Evolutionary conservation across 2,329 filamentous ascomycete genomes (phyloP), one percentile per base, ranked within the genome.

Genomic region (Geosmithia flava): DNA sequence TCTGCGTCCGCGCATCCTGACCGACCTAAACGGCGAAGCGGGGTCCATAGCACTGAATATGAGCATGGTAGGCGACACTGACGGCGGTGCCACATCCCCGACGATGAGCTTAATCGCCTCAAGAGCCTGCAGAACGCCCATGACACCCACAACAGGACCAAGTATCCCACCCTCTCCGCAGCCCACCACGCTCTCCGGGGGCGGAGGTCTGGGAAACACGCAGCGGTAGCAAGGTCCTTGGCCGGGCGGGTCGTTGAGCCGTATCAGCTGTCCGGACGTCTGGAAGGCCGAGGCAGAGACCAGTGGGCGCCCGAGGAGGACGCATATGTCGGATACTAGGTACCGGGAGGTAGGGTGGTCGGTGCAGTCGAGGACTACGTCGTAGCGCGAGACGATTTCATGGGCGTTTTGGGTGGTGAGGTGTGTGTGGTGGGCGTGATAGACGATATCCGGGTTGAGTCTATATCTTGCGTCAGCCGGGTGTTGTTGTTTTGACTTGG

Each of bases 151-250:
- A 0, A 96, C 89, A 0, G 93, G 90, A 0, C 93, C 93, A 1
- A 98, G 59, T 8, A 98, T 89, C 0, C 93, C 93, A 10, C 90
- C 91, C 61, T 98, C 93, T 41, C 90, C 88, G 58, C 93, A 98
- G 51, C 83, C 88, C 1, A 87, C 74, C 1, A 96, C 83, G 49
- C 80, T 88, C 42, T 86, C 85, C 0, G 87, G 78, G 0, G 91
- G 89, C 0, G 93, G 90, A 0, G 93, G 90, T 39, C 76, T 83
- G 0, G 89, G 90, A 56, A 95, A 98, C 13, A 97, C 78, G 59
- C 93, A 98, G 42, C 93, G 77, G 65, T 98, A 98, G 64, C 93
- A 98, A 0, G 91, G 90, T 0, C 89, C 86, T 7, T 51, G 49
- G 0, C 85, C 83, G 1, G 87, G 78, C 2, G 90, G 90, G 50